Evolutionary conservation across 2,329 filamentous ascomycete genomes (phyloP).

Genomic region (Colletotrichum sp.): DNA sequence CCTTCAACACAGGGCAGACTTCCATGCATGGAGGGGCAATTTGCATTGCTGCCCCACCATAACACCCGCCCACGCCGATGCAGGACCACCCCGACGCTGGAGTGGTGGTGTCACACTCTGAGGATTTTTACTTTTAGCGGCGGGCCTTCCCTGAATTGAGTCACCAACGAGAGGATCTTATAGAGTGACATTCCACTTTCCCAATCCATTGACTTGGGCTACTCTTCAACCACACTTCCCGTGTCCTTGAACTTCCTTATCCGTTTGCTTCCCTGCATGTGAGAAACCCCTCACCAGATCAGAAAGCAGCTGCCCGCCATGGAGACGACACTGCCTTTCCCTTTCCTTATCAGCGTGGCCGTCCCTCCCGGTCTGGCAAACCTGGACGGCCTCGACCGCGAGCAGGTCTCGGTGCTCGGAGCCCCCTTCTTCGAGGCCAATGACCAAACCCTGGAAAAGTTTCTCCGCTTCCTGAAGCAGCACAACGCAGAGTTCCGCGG

Average conservation of each 20-base stretch:
- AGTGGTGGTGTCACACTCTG: slow-evolving; percentile 19
- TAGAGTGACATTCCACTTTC: slow-evolving; percentile 14
- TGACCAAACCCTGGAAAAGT: slow-evolving; percentile 50
- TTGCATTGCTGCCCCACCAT: slow-evolving; percentile 24
- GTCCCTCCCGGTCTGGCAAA: slow-evolving; percentile 54
- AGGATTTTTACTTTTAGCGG: slow-evolving; percentile 20
- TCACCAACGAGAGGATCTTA: slow-evolving; percentile 16
- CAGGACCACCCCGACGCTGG: slow-evolving; percentile 23
- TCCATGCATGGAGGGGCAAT: slow-evolving; percentile 26
- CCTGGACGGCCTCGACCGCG: slow-evolving; percentile 57
- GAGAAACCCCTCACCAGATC: neutral
- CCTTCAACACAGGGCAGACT: neutral
- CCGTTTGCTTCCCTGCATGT: neutral
- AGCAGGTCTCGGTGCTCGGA: slow-evolving; percentile 65
- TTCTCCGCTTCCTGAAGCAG: slow-evolving; percentile 52
- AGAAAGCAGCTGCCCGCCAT: slow-evolving; percentile 41
- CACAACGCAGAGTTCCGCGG: slow-evolving; percentile 61
- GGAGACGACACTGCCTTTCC: slow-evolving; percentile 69
- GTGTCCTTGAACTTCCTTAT: neutral
- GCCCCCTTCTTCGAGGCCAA: slow-evolving; percentile 63
- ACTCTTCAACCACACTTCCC: neutral
- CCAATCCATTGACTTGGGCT: neutral
- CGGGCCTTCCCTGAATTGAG: slow-evolving; percentile 15
- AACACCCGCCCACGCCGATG: slow-evolving; percentile 29
- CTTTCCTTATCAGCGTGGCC: slow-evolving; percentile 65